Evolutionary conservation across 176 grass and related monocot genomes (phyloP).

Genomic region (Puya raimondii): DNA sequence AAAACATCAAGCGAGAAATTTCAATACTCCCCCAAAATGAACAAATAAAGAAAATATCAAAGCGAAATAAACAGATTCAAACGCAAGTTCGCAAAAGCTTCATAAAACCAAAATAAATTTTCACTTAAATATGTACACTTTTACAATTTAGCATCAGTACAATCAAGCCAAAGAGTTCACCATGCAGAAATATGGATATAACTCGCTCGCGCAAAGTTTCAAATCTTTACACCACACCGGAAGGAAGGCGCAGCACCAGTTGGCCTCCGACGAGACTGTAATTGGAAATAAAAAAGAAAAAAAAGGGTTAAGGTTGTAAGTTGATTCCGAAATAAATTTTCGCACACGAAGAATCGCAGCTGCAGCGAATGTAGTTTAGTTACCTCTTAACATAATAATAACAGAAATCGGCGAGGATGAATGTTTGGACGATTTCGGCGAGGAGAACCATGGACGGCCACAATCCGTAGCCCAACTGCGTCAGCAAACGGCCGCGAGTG

Average conservation of each 20-base stretch:
- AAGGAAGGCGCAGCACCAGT: slow-evolving; percentile 85
- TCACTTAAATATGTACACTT: no score
- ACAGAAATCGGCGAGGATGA: slow-evolving; percentile 99
- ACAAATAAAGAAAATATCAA: no score
- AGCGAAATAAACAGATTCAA: no score
- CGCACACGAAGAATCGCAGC: neutral
- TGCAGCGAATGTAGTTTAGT: neutral
- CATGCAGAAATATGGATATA: neutral
- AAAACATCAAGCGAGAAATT: no score
- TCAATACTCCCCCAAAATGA: no score
- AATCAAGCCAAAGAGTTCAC: no score
- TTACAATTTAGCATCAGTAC: no score
- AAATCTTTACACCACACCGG: slow-evolving; percentile 68
- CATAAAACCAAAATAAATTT: no score
- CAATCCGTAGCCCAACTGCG: slow-evolving; percentile 73
- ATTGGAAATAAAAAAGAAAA: neutral
- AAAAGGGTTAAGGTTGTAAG: no score
- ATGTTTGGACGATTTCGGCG: slow-evolving; percentile 86
- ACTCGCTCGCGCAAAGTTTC: neutral
- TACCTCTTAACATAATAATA: slow-evolving; percentile 99
- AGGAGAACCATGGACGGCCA: slow-evolving; percentile 94
- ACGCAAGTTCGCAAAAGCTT: no score
- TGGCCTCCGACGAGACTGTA: slow-evolving; percentile 79
- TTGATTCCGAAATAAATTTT: neutral
- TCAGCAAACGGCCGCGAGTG: slow-evolving; percentile 71